Conservation (phyloP, 805 yeast genomes). For the Schizosaccharomyces japonicus region DNA sequence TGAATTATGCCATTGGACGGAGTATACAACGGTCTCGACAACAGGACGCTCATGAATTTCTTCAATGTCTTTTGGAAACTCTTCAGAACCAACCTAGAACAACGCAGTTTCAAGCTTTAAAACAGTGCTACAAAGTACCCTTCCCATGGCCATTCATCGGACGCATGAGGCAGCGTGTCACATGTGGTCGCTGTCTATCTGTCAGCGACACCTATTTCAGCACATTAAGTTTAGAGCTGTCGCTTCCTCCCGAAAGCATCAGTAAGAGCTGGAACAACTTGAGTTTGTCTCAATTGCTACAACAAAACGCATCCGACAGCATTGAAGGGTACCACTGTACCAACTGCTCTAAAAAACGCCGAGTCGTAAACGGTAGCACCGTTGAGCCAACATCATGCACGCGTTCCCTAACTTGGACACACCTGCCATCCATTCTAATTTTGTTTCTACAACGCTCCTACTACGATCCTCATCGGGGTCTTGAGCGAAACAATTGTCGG, state of each 20-base stretch:
- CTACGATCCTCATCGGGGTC: background rate
- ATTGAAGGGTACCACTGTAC: background rate
- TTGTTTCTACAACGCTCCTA: background rate
- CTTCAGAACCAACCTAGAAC: background rate
- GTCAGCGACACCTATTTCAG: background rate
- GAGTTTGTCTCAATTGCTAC: background rate
- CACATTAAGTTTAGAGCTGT: background rate
- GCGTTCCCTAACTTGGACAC: background rate
- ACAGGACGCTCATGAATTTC: conserved; percentile 96
- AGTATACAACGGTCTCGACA: conserved; percentile 20
- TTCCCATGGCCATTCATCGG: background rate
- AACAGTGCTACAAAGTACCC: background rate
- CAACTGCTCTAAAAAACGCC: background rate
- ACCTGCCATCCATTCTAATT: background rate
- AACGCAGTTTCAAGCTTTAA: background rate
- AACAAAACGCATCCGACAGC: background rate
- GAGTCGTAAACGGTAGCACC: too few relatives aligned
- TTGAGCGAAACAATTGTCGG: background rate
- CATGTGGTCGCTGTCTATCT: background rate
- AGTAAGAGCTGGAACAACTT: background rate
- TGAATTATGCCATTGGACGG: too few relatives aligned
- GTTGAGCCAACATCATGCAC: background rate
- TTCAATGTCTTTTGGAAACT: conserved; percentile 60
- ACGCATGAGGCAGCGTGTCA: background rate
- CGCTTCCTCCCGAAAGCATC: background rate